Evolutionary conservation across 2,329 filamentous ascomycete species (phyloP), one percentile per base, ranked within the genome.

Genomic region (Penicillium hesseltinei): DNA sequence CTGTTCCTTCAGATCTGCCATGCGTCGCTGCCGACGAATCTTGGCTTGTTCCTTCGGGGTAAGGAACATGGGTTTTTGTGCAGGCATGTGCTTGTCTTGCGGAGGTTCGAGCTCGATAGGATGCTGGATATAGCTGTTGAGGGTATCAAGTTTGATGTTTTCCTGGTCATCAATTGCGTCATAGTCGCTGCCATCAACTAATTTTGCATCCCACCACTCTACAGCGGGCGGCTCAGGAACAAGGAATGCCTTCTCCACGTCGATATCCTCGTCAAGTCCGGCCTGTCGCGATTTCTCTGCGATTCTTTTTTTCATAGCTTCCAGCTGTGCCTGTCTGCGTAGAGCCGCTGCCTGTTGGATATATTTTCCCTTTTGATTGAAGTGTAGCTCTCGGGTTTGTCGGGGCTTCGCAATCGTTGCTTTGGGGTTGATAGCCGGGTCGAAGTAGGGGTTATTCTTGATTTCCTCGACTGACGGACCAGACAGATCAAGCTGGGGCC

Each of bases 361-460:
- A 70, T 96, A 97, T 82, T 97, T 97, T 52, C 94, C 94, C 74
- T 96, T 95, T 66, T 92, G 88, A 68, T 97, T 96, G 80, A 99
- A 97, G 13, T 91, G 79, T 19, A 99, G 81, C 62, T 90, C 87
- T 58, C 90, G 87, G 11, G 91, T 84, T 62, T 89, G 82, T 50
- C 92, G 84, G 38, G 83, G 80, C 66, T 88, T 90, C 68, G 74
- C 80, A 61, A 77, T 69, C 53, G 79, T 78, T 63, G 81, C 81
- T 55, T 88, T 85, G 5, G 82, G 78, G n/a, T 84, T 82, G 13
- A 87, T 75, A 62, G 78, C 88, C 8, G 88, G 81, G 67, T 95
- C 91, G 63, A 89, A 92, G 72, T 96, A 97, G 0, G 92, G 92
- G 64, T 96, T 96, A 67, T 82, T 83, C 60, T 79, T 81, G 21